These are phyloP conservation scores for Brettanomyces nanus DNA, from an alignment of 805 yeast genomes.

Conservation along the genomic window DNA sequence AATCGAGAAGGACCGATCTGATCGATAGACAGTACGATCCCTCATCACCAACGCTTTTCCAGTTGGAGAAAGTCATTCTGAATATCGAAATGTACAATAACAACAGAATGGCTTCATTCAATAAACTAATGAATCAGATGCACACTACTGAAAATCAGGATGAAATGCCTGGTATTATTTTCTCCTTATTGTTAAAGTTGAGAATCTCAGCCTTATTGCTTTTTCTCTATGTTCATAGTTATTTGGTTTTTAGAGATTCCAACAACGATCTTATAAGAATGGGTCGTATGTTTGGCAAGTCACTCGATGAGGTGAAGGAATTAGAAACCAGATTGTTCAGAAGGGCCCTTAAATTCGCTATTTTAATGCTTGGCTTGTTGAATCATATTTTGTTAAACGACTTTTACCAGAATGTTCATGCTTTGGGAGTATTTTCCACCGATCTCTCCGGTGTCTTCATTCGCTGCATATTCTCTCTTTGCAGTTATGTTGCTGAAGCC, in stretches of 20 bases:
- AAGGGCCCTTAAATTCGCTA: conserved; percentile 12
- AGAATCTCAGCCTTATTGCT: conserved; percentile 14
- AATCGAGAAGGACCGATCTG: not conserved
- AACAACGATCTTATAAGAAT: conserved; percentile 1
- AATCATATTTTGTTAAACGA: conserved; percentile 11
- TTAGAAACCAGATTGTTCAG: conserved; percentile 11
- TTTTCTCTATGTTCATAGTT: conserved; percentile 15
- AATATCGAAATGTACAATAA: conserved; percentile 12
- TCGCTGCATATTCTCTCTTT: conserved; percentile 10
- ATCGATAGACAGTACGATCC: not conserved
- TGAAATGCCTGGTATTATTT: not conserved
- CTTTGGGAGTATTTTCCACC: conserved; percentile 13
- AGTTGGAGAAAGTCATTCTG: conserved; percentile 15
- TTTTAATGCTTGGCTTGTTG: conserved; percentile 14
- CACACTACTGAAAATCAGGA: conserved; percentile 2
- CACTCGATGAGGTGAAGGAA: conserved; percentile 7
- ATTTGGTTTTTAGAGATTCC: conserved; percentile 5
- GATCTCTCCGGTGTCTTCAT: conserved; percentile 18
- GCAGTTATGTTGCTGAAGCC: conserved; percentile 10
- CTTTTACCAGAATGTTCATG: conserved; percentile 5
- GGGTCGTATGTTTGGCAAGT: conserved; percentile 1
- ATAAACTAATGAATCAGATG: conserved; percentile 5
- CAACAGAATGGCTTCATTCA: conserved; percentile 6
- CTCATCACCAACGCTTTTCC: conserved; percentile 3
- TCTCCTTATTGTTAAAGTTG: conserved; percentile 8